Evolutionary conservation across 2,329 filamentous ascomycete genomes (phyloP).

Genomic region (Zelopaecilomyces penicillatus): DNA sequence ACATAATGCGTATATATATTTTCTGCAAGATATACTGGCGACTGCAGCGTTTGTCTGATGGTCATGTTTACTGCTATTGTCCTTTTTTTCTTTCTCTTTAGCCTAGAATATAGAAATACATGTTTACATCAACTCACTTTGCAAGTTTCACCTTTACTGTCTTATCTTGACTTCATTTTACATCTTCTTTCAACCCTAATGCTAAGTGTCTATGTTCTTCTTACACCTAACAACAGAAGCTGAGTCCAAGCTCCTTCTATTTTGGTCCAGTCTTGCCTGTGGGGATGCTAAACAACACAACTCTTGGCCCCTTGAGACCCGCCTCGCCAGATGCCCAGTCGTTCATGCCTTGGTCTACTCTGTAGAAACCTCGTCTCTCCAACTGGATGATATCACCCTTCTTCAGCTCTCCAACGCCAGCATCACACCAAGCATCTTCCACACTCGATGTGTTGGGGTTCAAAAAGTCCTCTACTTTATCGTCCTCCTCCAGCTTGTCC

Average conservation of each 20-base stretch:
- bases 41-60: no score
- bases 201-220: slow-evolving; percentile 3
- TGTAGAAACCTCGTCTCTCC: slow-evolving; percentile 86
- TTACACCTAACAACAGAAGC: not conserved
- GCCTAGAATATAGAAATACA: no score
- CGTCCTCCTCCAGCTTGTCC: slow-evolving; percentile 85
- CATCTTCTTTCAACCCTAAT: not conserved
- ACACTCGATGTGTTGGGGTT: slow-evolving; percentile 67
- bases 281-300: slow-evolving; percentile 50
- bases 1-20: no score
- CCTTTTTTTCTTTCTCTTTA: no score
- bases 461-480: slow-evolving; percentile 75
- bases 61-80: no score
- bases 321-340: slow-evolving; percentile 45
- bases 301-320: slow-evolving; percentile 35
- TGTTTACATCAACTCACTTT: not conserved
- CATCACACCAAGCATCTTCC: slow-evolving; percentile 69
- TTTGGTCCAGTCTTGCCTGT: slow-evolving; percentile 33
- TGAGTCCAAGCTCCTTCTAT: slow-evolving; percentile 3
- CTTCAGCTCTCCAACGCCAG: slow-evolving; percentile 69
- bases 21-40: no score
- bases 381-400: slow-evolving; percentile 91
- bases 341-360: slow-evolving; percentile 61
- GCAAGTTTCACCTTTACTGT: not conserved
- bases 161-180: not conserved